These are phyloP conservation scores for Punica granatum DNA, from an alignment of 345 rosid species.

Conservation along the genomic window DNA sequence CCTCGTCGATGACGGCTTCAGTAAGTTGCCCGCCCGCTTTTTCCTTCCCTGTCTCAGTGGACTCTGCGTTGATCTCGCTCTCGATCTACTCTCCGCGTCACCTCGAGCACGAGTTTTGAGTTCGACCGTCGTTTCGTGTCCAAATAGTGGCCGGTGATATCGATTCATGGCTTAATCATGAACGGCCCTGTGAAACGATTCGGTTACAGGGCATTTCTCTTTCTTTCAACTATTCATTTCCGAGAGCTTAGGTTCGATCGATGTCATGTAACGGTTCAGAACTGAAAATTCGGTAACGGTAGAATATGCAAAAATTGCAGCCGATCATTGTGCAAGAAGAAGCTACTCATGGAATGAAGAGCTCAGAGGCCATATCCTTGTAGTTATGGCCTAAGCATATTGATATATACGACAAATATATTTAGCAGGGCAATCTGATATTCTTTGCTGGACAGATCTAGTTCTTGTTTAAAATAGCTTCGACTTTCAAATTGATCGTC, in stretches of 20 bases:
- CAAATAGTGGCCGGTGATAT: neutral
- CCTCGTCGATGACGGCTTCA: constrained; percentile 57
- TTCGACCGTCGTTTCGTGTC: neutral
- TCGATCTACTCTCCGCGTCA: neutral
- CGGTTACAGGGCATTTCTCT: neutral
- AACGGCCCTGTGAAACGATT: neutral
- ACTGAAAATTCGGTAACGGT: neutral
- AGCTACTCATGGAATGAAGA: neutral
- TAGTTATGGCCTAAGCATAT: neutral
- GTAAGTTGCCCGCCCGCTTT: constrained; percentile 21
- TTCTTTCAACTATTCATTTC: neutral
- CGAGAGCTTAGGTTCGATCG: too few relatives aligned
- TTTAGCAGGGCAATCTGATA: neutral
- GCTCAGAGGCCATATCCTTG: neutral
- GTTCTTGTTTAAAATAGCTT: neutral
- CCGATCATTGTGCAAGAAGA: neutral
- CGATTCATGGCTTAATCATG: neutral
- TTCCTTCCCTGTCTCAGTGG: neutral
- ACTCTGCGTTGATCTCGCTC: neutral
- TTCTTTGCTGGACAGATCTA: neutral
- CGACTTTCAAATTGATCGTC: neutral
- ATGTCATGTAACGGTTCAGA: too few relatives aligned
- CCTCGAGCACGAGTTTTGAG: neutral
- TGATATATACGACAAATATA: too few relatives aligned
- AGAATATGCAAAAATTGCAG: neutral